phyloP scores from a whole-genome alignment of 768 basidiomycete genomes.

The Lyophyllum shimeji region DNA sequence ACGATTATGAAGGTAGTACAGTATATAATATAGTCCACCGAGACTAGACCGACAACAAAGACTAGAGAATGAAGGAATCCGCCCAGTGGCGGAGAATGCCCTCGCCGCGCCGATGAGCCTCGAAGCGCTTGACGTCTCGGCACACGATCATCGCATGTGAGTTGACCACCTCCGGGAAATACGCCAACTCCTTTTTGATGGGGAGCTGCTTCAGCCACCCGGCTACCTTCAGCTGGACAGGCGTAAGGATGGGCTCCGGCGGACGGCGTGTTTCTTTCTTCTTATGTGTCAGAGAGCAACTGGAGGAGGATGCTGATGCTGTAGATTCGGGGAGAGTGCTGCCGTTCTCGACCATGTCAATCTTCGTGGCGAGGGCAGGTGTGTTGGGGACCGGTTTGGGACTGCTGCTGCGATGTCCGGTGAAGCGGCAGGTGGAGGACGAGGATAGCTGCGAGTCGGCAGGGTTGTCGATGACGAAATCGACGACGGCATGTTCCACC shows the following conservation, averaged over 20 bases:
- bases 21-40: too few relatives aligned
- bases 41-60: background rate
- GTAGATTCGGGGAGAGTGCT: background rate
- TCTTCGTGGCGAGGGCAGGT: too few relatives aligned
- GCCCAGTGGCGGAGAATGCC: constrained; percentile 75
- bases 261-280: constrained; percentile 1
- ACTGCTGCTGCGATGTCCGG: background rate
- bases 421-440: constrained; percentile 11
- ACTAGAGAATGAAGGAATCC: constrained; percentile 45
- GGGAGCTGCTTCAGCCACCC: constrained; percentile 67
- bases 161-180: constrained; percentile 58
- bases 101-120: constrained; percentile 57
- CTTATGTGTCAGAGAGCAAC: background rate
- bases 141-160: constrained; percentile 73
- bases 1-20: background rate
- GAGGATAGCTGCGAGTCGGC: constrained; percentile 20
- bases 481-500: constrained; percentile 60
- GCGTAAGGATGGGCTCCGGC: constrained; percentile 49
- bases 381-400: background rate
- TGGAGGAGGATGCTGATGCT: background rate
- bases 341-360: background rate
- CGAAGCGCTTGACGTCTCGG: constrained; percentile 63
- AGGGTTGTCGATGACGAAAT: constrained; percentile 50
- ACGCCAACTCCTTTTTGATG: constrained; percentile 69
- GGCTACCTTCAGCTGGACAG: constrained; percentile 57